A percentile compares a stretch with the other conserved stretches of the same genome.
Evolutionary conservation across 495 filamentous ascomycete species (phyloP).

Genomic region (Penicillium goetzii): DNA sequence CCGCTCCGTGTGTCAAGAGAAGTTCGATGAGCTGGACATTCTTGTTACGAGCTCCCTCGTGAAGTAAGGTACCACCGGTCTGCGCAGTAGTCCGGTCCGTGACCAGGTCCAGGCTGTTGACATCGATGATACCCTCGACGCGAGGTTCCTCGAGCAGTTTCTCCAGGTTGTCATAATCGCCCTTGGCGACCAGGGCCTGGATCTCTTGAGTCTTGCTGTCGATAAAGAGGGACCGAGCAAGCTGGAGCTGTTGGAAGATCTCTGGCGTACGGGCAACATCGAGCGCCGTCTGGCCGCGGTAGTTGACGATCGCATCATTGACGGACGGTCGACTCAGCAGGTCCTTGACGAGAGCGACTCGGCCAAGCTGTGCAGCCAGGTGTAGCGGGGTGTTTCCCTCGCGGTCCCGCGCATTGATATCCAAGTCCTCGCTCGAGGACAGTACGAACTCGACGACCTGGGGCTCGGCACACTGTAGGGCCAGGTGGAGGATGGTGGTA

Average conservation of each 20-base stretch:
- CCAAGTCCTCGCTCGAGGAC: conserved; percentile 65
- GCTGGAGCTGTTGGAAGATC: conserved; percentile 93
- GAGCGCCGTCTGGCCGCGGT: conserved; percentile 81
- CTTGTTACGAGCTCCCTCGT: conserved; percentile 87
- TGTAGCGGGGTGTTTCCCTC: conserved; percentile 95
- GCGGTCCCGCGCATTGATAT: conserved; percentile 87
- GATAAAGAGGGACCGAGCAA: conserved; percentile 86
- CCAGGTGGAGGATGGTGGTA: conserved; percentile 87
- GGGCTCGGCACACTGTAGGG: conserved; percentile 94
- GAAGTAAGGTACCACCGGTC: conserved; percentile 82
- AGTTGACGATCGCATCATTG: conserved; percentile 91
- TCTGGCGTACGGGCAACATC: conserved; percentile 89
- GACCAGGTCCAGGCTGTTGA: conserved; percentile 86
- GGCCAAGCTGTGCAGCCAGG: conserved; percentile 79
- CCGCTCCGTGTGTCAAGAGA: conserved; percentile 91
- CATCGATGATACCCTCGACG: conserved; percentile 81
- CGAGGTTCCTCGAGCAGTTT: conserved; percentile 80
- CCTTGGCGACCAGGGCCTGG: conserved; percentile 69
- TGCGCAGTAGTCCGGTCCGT: conserved; percentile 77
- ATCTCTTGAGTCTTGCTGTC: conserved; percentile 83
- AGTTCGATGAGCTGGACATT: conserved; percentile 86
- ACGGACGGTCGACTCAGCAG: conserved; percentile 78
- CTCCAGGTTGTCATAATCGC: conserved; percentile 76
- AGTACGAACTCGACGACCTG: conserved; percentile 96
- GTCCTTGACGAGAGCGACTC: conserved; percentile 75